Conservation (phyloP, 768 basidiomycete species). For the Russula olivacea region DNA sequence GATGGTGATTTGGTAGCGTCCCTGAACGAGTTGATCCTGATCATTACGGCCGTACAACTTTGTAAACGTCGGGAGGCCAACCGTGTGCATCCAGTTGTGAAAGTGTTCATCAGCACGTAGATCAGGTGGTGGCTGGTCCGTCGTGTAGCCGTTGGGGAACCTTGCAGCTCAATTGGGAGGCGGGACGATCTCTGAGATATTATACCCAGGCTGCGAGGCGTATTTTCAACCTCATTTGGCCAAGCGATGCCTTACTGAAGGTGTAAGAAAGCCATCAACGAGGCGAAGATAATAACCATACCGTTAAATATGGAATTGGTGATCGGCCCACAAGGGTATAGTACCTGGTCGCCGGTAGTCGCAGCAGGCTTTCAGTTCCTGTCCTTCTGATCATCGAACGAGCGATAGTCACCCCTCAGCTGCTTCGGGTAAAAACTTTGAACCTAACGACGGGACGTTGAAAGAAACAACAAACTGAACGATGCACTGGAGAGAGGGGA, state of each 20-base stretch:
- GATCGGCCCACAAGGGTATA: no score
- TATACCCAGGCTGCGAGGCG: conserved; percentile 52
- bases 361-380: no score
- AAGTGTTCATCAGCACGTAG: conserved; percentile 81
- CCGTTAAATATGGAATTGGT: no score
- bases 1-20: conserved; percentile 68
- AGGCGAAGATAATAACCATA: no score
- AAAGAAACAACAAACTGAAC: no score
- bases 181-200: conserved; percentile 65
- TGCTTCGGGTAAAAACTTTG: no score
- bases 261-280: no score
- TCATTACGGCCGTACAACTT: conserved; percentile 95
- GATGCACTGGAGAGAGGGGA: no score
- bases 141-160: conserved; percentile 72
- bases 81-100: conserved; percentile 99
- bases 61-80: conserved; percentile 93
- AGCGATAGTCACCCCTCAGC: no score
- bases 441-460: no score
- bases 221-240: conserved; percentile 96
- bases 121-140: conserved; percentile 62
- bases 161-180: conserved; percentile 86
- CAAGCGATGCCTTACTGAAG: conserved; percentile 71
- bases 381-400: no score
- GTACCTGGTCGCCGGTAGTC: no score
- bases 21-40: conserved; percentile 57